These are phyloP conservation scores for Tolypocladium pustulatum DNA, from an alignment of 2,329 filamentous ascomycete species.

Conservation along the genomic window DNA sequence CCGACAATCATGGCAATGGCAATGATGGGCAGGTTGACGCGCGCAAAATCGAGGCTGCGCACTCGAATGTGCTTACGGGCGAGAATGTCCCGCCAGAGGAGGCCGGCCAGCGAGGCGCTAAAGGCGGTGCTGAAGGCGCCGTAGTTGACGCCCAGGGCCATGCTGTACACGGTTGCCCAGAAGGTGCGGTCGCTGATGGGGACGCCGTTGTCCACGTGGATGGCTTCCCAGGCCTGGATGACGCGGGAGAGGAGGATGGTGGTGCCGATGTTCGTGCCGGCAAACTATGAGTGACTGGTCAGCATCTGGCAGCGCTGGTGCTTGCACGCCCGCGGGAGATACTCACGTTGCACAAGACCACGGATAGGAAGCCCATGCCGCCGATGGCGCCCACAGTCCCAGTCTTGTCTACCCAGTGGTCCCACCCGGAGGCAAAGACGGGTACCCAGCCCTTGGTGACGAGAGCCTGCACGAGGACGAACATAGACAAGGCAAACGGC, in stretches of 20 bases:
- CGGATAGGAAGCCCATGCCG: constrained; percentile 63
- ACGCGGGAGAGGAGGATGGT: constrained; percentile 63
- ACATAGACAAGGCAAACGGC: constrained; percentile 66
- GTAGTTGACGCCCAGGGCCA: constrained; percentile 67
- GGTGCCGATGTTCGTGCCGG: constrained; percentile 67
- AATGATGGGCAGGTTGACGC: constrained; percentile 62
- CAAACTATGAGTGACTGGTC: constrained; percentile 40
- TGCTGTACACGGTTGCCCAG: constrained; percentile 64
- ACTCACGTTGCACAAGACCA: constrained; percentile 62
- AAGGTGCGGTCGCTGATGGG: constrained; percentile 55
- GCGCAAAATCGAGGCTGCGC: constrained; percentile 51
- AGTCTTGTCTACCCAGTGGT: constrained; percentile 60
- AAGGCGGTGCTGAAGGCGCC: constrained; percentile 65
- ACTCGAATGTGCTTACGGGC: constrained; percentile 58
- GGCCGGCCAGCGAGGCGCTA: constrained; percentile 59
- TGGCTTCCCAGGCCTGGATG: constrained; percentile 56
- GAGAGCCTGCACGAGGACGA: constrained; percentile 60
- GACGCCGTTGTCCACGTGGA: constrained; percentile 35
- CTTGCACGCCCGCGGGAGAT: background rate
- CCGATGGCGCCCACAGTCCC: constrained; percentile 58
- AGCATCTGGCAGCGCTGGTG: background rate
- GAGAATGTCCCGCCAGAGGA: constrained; percentile 65
- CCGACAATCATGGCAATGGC: constrained; percentile 57
- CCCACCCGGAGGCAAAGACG: constrained; percentile 64
- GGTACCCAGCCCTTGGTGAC: constrained; percentile 67